These are phyloP conservation scores for Leucocoprinus leucothites DNA, from an alignment of 768 basidiomycete genomes.

Conservation along the genomic window DNA sequence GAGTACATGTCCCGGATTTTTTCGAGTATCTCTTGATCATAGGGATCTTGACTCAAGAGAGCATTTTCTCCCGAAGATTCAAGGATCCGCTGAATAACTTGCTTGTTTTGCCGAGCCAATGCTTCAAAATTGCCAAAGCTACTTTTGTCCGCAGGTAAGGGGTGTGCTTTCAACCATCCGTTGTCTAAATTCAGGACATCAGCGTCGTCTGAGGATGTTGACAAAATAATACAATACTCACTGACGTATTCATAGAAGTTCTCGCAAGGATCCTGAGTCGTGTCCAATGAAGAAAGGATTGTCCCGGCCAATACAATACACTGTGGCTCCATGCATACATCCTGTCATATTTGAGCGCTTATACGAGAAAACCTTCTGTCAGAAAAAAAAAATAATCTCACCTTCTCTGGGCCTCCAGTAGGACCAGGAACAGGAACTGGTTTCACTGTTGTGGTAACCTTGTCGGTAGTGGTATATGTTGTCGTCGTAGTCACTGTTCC, in stretches of 20 bases:
- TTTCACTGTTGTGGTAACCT: conserved; percentile 33
- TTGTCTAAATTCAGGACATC: conserved; percentile 51
- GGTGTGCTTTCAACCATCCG: conserved; percentile 82
- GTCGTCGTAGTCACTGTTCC: conserved; percentile 23
- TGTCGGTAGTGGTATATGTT: conserved; percentile 21
- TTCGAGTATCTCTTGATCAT: conserved; percentile 53
- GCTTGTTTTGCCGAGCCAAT: conserved; percentile 72
- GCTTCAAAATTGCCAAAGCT: conserved; percentile 69
- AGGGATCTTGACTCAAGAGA: conserved; percentile 27
- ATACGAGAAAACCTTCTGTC: background rate
- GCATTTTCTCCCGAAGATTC: conserved; percentile 36
- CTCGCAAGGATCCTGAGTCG: conserved; percentile 86
- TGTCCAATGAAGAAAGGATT: conserved; percentile 79
- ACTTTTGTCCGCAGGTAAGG: conserved; percentile 84
- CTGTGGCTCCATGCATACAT: conserved; percentile 68
- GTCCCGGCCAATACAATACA: conserved; percentile 84
- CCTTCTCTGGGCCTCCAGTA: conserved; percentile 53
- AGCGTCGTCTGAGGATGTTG: background rate
- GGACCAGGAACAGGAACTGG: conserved; percentile 45
- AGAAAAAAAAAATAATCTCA: conserved; percentile 16
- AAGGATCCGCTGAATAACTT: conserved; percentile 71
- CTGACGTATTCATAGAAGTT: conserved; percentile 93
- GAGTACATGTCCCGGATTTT: conserved; percentile 73
- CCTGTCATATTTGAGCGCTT: conserved; percentile 29
- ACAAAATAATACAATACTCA: conserved; percentile 37